Percentiles rank a stretch among this genome's conserved stretches.
phyloP scores from a whole-genome alignment of 225 moss, liverwort and hornwort species.

The Polytrichum commune region DNA sequence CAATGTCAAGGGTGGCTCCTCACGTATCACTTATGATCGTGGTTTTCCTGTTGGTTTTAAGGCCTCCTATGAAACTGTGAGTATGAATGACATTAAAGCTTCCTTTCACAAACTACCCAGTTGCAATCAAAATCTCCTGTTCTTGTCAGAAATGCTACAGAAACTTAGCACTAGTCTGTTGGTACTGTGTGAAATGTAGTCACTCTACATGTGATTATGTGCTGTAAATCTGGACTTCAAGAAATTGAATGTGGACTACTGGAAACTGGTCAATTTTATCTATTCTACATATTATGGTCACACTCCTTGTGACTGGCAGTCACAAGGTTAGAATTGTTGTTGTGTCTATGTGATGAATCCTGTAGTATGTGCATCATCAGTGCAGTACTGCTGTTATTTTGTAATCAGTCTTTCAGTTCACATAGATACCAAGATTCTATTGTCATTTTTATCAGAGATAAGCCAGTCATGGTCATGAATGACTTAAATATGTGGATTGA shows the following conservation, averaged over 20 bases:
- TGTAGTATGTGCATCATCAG: too few species aligned
- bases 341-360: too few species aligned
- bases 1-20: too few species aligned
- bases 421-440: too few species aligned
- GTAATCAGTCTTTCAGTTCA: not conserved
- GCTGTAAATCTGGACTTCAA: not conserved
- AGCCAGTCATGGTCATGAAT: not conserved
- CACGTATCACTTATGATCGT: constrained; percentile 37
- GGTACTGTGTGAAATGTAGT: too few species aligned
- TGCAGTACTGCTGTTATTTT: not conserved
- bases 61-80: constrained; percentile 20
- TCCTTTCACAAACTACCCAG: too few species aligned
- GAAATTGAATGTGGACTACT: not conserved
- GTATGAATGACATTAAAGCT: not conserved
- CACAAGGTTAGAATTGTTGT: not conserved
- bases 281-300: not conserved
- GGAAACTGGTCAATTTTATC: not conserved
- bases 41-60: constrained; percentile 53
- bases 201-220: too few species aligned
- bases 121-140: too few species aligned
- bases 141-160: too few species aligned
- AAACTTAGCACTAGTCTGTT: too few species aligned
- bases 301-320: not conserved
- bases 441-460: too few species aligned
- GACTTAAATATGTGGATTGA: constrained; percentile 2